Conservation (phyloP, 768 basidiomycete species). For the Tylopilus balloui region DNA sequence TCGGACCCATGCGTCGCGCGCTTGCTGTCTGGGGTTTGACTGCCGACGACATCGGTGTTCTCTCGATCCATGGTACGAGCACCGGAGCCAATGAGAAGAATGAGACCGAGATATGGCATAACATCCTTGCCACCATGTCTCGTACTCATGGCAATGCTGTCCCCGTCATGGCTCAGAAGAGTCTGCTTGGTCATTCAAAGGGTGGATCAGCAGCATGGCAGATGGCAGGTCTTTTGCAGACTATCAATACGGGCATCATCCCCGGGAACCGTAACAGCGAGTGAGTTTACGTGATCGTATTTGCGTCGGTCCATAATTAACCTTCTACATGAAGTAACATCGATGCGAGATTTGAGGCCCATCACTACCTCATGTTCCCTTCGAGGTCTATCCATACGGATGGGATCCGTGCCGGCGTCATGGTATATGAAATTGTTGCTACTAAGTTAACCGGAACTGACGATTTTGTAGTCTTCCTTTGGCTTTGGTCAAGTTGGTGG, state of each 20-base stretch:
- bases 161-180: slow-evolving; percentile 97
- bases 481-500: slow-evolving; percentile 99
- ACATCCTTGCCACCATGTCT: slow-evolving; percentile 82
- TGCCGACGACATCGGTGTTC: slow-evolving; percentile 86
- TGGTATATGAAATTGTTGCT: slow-evolving; percentile 50
- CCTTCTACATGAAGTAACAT: slow-evolving; percentile 59
- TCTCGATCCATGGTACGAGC: slow-evolving; percentile 88
- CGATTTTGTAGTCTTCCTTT: slow-evolving; percentile 67
- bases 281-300: slow-evolving; percentile 45
- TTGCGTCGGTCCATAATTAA: not conserved
- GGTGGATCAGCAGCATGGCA: slow-evolving; percentile 99
- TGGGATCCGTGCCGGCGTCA: slow-evolving; percentile 80
- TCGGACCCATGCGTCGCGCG: slow-evolving; percentile 91
- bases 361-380: slow-evolving; percentile 92
- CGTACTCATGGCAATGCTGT: slow-evolving; percentile 96
- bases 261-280: slow-evolving; percentile 97
- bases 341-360: slow-evolving; percentile 87
- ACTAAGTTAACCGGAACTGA: not conserved
- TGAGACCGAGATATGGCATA: slow-evolving; percentile 96
- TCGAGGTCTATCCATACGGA: slow-evolving; percentile 95
- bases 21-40: slow-evolving; percentile 95
- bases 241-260: slow-evolving; percentile 77
- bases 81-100: slow-evolving; percentile 94
- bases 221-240: slow-evolving; percentile 87
- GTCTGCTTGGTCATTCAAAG: slow-evolving; percentile 94